Evolutionary conservation across 345 rosid species (phyloP), one percentile per base, ranked within the genome.

Genomic region (Raphanus raphanistrum): DNA sequence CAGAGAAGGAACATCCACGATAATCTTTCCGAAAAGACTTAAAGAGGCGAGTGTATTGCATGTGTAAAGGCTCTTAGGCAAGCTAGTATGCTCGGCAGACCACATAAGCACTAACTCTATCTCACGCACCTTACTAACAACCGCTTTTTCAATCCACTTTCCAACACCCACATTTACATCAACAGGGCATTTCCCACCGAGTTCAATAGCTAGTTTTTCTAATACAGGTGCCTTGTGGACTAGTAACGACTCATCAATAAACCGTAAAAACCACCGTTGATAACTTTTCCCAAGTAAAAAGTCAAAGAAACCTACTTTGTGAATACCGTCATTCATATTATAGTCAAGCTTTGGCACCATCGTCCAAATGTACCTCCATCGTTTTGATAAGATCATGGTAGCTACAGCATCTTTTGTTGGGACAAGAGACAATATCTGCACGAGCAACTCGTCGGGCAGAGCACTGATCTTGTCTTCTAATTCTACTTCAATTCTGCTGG

Each of bases 111-210:
- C 1, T 45, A 32, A 32, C 17, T 0, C 2, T 63, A 63, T 25
- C 12, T 63, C 4, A 8, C 8, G 0, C 11, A 73, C 52, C 2
- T 10, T 3, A 3, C 68, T 31, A 4, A 32, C 5, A 63, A 73
- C 76, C 10, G 50, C 76, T 4, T 73, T 12, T 11, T 17, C 45
- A 50, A 73, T 28, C 70, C 50, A 73, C 70, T 73, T 73, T 6
- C 69, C 76, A 0, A 73, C 4, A 9, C 63, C 48, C 10, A 16
- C 76, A 73, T 73, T 11, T 3, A 41, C 48, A 41, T 38, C 33
- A 32, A 3, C 36, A 48, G 48, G 66, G 35, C 66, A 62, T 6
- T 4, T 8, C 0, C 5, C 2, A 32, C 35, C 66, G 12, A 63
- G 66, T 29, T 32, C 21, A 1, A 63, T 63, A 4, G 4, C 25